These are phyloP conservation scores for Leucocoprinus leucothites DNA, from an alignment of 768 basidiomycete species.

Conservation along the genomic window DNA sequence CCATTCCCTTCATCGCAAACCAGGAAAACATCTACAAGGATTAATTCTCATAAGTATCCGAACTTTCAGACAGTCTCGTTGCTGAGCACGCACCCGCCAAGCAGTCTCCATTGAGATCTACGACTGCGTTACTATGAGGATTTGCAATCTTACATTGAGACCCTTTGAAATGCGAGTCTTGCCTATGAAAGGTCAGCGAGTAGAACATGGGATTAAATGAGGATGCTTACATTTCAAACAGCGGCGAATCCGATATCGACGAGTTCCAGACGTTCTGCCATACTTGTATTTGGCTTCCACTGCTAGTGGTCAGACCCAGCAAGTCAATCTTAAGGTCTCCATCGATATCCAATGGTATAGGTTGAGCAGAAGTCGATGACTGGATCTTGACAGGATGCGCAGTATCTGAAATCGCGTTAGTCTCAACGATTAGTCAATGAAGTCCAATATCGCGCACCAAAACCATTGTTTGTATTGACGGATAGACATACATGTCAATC, in stretches of 20 bases:
- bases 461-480: constrained; percentile 58
- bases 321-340: constrained; percentile 91
- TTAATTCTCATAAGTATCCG: too few relatives aligned
- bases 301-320: constrained; percentile 58
- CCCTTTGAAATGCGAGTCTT: constrained; percentile 57
- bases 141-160: constrained; percentile 73
- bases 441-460: constrained; percentile 43
- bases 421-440: neutral
- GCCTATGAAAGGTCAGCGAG: constrained; percentile 31
- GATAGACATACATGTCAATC: constrained; percentile 69
- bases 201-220: neutral
- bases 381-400: constrained; percentile 49
- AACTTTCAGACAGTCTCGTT: too few relatives aligned
- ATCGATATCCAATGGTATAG: constrained; percentile 81
- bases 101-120: constrained; percentile 96
- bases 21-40: constrained; percentile 81
- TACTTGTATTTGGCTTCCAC: constrained; percentile 44
- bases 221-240: constrained; percentile 67
- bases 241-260: constrained; percentile 43
- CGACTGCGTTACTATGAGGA: constrained; percentile 92
- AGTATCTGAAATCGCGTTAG: constrained; percentile 26
- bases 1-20: constrained; percentile 69
- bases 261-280: constrained; percentile 84
- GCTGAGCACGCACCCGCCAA: constrained; percentile 61
- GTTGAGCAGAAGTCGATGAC: constrained; percentile 69